Percentiles rank a stretch among this genome's conserved stretches.
These are phyloP conservation scores for Suhomyces choctaworum DNA, from an alignment of 1,139 yeast genomes.

Conservation along the genomic window DNA sequence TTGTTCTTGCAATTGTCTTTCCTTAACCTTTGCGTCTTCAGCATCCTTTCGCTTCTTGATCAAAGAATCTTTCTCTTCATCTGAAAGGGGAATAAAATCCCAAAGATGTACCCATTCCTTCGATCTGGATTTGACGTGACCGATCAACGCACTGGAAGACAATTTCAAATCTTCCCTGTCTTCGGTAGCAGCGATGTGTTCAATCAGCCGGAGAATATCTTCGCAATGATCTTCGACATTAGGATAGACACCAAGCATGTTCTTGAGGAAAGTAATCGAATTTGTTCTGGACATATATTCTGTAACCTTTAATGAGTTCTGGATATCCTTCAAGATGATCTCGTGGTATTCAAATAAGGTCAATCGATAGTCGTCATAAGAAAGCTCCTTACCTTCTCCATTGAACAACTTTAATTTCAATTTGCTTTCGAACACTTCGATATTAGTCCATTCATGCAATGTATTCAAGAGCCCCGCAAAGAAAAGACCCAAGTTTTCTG, in stretches of 20 bases:
- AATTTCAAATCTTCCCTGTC: slow-evolving; percentile 77
- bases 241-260: slow-evolving; percentile 66
- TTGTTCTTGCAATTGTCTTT: slow-evolving; percentile 15
- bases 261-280: slow-evolving; percentile 75
- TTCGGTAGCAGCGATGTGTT: slow-evolving; percentile 53
- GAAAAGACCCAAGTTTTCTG: slow-evolving; percentile 82
- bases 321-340: slow-evolving; percentile 46
- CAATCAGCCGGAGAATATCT: slow-evolving; percentile 47
- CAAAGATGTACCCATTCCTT: slow-evolving; percentile 57
- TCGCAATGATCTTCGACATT: slow-evolving; percentile 69
- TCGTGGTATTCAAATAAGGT: slow-evolving; percentile 59
- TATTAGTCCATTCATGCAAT: slow-evolving; percentile 46
- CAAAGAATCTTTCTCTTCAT: slow-evolving; percentile 28
- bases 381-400: slow-evolving; percentile 15
- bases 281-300: slow-evolving; percentile 84
- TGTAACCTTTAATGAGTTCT: slow-evolving; percentile 49
- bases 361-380: slow-evolving; percentile 41
- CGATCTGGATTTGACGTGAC: slow-evolving; percentile 63
- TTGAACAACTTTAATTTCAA: slow-evolving; percentile 9
- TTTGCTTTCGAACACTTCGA: slow-evolving; percentile 18
- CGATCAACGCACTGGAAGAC: slow-evolving; percentile 75
- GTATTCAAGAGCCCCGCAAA: slow-evolving; percentile 55
- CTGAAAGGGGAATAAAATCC: slow-evolving; percentile 55
- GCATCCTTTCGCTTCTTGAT: slow-evolving; percentile 25
- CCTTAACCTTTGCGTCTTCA: slow-evolving; percentile 17